These are phyloP conservation scores for Borovskyia barvae DNA, from an alignment of 208 protist species.

Conservation along the genomic window DNA sequence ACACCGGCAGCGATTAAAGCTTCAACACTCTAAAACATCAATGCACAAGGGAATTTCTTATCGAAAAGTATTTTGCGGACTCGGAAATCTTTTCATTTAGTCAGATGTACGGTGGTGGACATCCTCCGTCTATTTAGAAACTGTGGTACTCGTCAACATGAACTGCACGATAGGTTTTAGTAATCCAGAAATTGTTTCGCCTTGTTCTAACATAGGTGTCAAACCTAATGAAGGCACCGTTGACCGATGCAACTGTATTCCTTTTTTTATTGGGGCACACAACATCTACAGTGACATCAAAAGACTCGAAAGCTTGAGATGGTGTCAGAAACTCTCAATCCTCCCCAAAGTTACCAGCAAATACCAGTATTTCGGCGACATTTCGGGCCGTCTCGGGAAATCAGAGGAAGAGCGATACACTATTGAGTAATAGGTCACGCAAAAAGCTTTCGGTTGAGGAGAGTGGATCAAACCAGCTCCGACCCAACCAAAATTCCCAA, in stretches of 20 bases:
- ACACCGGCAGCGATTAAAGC: constrained; percentile 31
- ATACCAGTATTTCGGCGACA: too few species aligned
- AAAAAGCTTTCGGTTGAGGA: too few species aligned
- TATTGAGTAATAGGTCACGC: not conserved
- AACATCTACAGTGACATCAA: constrained; percentile 28
- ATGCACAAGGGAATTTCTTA: constrained; percentile 31
- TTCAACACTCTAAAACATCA: constrained; percentile 36
- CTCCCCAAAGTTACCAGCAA: constrained; percentile 41
- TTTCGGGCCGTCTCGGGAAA: too few species aligned
- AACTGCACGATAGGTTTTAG: constrained; percentile 32
- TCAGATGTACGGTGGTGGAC: constrained; percentile 31
- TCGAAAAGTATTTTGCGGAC: constrained; percentile 34
- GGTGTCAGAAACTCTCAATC: constrained; percentile 44
- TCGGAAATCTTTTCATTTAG: constrained; percentile 30
- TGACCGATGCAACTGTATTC: constrained; percentile 22
- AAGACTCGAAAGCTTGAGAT: constrained; percentile 28
- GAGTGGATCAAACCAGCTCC: too few species aligned
- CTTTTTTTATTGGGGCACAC: constrained; percentile 31
- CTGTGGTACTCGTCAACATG: constrained; percentile 28
- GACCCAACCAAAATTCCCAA: too few species aligned
- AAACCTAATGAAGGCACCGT: constrained; percentile 32
- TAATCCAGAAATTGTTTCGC: constrained; percentile 37
- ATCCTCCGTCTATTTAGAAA: constrained; percentile 34
- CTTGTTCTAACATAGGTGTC: constrained; percentile 38
- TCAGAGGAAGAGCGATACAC: not conserved